These are phyloP conservation scores for Starmerella tilneyi DNA, from an alignment of 805 yeast genomes.

Conservation along the genomic window DNA sequence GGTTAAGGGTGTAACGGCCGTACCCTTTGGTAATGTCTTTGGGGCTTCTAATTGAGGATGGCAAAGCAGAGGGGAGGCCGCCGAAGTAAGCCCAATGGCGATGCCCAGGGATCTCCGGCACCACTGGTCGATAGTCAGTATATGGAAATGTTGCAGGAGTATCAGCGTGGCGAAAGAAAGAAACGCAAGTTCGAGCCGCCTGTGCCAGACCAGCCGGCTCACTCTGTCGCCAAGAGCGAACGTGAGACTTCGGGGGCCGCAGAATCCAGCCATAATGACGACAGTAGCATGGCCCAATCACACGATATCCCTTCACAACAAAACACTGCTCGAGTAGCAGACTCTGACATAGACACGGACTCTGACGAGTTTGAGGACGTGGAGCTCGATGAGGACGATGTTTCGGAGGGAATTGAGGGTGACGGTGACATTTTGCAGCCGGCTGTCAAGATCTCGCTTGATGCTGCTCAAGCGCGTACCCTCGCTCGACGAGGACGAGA, in stretches of 20 bases:
- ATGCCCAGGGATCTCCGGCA: background rate
- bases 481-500: constrained; percentile 4
- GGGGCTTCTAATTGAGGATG: background rate
- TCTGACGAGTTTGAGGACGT: constrained; percentile 26
- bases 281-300: background rate
- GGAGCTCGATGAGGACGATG: constrained; percentile 15
- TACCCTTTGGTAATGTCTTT: no score
- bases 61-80: background rate
- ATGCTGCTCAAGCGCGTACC: constrained; percentile 5
- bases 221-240: no score
- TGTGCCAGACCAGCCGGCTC: no score
- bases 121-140: constrained; percentile 15
- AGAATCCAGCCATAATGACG: background rate
- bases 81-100: background rate
- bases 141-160: constrained; percentile 17
- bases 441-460: constrained; percentile 13
- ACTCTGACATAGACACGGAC: constrained; percentile 9
- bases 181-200: constrained; percentile 2
- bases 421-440: background rate
- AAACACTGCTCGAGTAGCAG: background rate
- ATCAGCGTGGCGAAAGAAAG: constrained; percentile 10
- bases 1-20: no score
- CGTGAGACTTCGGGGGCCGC: no score
- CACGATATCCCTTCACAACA: no score
- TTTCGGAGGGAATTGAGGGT: constrained; percentile 1